phyloP scores from a whole-genome alignment of 176 grass and related monocot species.

The Eleusine coracana region DNA sequence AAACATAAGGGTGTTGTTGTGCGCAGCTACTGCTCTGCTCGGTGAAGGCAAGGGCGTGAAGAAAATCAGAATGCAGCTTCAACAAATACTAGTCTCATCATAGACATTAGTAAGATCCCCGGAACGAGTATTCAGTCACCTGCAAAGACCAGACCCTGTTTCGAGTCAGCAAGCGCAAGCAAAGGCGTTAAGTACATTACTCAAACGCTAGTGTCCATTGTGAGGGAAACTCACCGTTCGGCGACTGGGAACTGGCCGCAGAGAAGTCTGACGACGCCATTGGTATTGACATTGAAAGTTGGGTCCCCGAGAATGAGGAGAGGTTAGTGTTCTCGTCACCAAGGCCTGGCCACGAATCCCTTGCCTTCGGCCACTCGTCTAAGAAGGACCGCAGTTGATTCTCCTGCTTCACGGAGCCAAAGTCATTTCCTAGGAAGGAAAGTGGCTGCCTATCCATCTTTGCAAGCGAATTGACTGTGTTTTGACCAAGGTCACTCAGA shows the following conservation, averaged over 20 bases:
- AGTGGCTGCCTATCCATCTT: constrained; percentile 52
- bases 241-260: constrained; percentile 63
- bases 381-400: constrained; percentile 76
- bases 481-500: constrained; percentile 39
- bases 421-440: constrained; percentile 43
- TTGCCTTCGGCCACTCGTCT: constrained; percentile 79
- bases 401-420: constrained; percentile 51
- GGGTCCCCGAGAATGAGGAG: constrained; percentile 65
- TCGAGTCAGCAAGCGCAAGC: background rate
- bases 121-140: constrained; percentile 28
- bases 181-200: background rate
- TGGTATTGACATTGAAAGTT: constrained; percentile 78
- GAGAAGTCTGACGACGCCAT: constrained; percentile 76
- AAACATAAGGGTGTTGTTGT: constrained; percentile 21
- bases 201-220: background rate
- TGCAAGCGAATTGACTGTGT: constrained; percentile 23
- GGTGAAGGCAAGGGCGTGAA: background rate
- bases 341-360: constrained; percentile 64
- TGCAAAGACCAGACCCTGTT: constrained; percentile 17
- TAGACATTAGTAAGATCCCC: background rate
- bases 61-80: constrained; percentile 4
- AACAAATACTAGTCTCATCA: background rate
- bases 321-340: constrained; percentile 52
- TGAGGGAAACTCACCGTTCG: constrained; percentile 35
- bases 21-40: background rate